A percentile compares a stretch with the other conserved stretches of the same genome.
Evolutionary conservation across 2,329 filamentous ascomycete genomes (phyloP).

Genomic region (Colletotrichum salicis): DNA sequence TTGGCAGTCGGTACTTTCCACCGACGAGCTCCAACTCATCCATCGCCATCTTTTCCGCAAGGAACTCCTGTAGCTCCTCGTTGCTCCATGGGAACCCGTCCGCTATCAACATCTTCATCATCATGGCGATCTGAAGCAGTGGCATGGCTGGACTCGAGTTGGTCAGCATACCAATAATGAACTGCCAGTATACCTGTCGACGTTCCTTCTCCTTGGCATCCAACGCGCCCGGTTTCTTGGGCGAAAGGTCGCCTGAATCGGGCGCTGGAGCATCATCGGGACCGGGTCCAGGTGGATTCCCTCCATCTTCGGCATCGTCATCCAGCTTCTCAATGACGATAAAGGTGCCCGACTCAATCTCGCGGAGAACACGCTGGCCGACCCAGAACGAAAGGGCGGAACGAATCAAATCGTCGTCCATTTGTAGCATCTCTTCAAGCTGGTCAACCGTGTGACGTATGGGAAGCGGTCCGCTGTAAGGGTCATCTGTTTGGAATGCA

Average conservation of each 20-base stretch:
- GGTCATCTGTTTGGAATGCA: conserved; percentile 73
- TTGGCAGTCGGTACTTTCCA: conserved; percentile 75
- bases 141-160: conserved; percentile 87
- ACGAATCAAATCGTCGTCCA: conserved; percentile 78
- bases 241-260: conserved; percentile 49
- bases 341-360: conserved; percentile 65
- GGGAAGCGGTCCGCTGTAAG: conserved; percentile 44
- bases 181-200: conserved; percentile 82
- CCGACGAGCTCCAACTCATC: conserved; percentile 76
- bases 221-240: conserved; percentile 63
- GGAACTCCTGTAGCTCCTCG: conserved; percentile 85
- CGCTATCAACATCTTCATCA: conserved; percentile 91
- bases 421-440: conserved; percentile 69
- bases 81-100: conserved; percentile 91
- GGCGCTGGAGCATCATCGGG: conserved; percentile 34
- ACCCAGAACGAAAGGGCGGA: conserved; percentile 78
- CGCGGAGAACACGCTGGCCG: conserved; percentile 72
- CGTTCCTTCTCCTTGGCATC: conserved; percentile 72
- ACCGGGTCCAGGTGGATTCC: conserved; percentile 44
- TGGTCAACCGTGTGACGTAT: conserved; percentile 61
- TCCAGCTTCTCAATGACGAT: conserved; percentile 74
- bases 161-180: conserved; percentile 94
- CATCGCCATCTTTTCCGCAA: conserved; percentile 79
- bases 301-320: conserved; percentile 44
- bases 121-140: conserved; percentile 84